A percentile compares a stretch with the other conserved stretches of the same genome.
Evolutionary conservation across 805 yeast genomes (phyloP).

Genomic region (Jamesozyma lodderae): DNA sequence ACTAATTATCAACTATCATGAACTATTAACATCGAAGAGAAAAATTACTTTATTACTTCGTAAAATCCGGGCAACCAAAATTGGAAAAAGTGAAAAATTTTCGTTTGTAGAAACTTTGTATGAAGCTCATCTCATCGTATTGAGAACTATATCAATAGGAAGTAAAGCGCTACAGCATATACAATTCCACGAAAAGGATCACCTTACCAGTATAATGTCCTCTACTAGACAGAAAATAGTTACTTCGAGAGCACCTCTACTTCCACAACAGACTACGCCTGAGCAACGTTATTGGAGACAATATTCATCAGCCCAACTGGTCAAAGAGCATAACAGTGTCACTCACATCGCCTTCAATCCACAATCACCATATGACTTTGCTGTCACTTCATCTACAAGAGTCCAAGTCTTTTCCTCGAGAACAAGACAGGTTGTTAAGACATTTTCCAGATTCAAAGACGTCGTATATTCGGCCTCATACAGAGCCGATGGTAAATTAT

Average conservation of each 20-base stretch:
- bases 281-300: conserved; percentile 94
- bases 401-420: conserved; percentile 90
- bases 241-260: conserved; percentile 59
- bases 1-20: too few species aligned
- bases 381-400: conserved; percentile 83
- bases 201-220: conserved; percentile 51
- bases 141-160: too few species aligned
- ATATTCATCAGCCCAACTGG: conserved; percentile 73
- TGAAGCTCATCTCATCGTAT: too few species aligned
- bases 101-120: too few species aligned
- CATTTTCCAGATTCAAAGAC: conserved; percentile 81
- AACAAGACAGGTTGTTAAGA: conserved; percentile 82
- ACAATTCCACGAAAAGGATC: background rate
- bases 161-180: too few species aligned
- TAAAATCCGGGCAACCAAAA: too few species aligned
- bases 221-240: conserved; percentile 56
- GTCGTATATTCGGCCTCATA: conserved; percentile 88
- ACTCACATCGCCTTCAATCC: conserved; percentile 86
- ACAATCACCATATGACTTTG: conserved; percentile 78
- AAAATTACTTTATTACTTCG: too few species aligned
- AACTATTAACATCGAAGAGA: too few species aligned
- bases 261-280: conserved; percentile 74
- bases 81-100: too few species aligned
- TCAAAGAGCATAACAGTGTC: conserved; percentile 89
- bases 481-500: conserved; percentile 80